A percentile compares a stretch with the other conserved stretches of the same genome.
Evolutionary conservation across 2,329 filamentous ascomycete genomes (phyloP).

Genomic region (Xylariaceae sp.): DNA sequence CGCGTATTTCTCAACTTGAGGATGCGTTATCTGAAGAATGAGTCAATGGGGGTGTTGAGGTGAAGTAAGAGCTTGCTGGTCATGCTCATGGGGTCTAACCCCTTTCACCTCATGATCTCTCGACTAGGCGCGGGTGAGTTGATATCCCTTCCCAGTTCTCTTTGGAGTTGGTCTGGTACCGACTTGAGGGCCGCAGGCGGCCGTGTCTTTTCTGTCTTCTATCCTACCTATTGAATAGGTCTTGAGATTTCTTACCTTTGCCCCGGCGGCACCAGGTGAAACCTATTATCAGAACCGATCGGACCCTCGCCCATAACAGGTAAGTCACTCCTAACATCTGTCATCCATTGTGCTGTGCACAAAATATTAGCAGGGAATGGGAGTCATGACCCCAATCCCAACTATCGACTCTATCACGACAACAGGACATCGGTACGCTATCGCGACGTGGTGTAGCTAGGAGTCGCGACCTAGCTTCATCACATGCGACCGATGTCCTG

Average conservation of each 20-base stretch:
- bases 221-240: neutral
- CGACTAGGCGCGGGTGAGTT: too few species aligned
- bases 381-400: constrained; percentile 7
- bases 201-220: neutral
- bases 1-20: neutral
- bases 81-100: too few species aligned
- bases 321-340: neutral
- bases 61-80: too few species aligned
- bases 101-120: too few species aligned
- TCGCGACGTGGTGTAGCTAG: neutral
- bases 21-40: neutral
- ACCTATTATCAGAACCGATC: neutral
- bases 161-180: neutral
- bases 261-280: neutral
- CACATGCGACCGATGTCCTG: neutral
- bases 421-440: neutral
- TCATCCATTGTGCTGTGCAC: neutral
- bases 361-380: neutral
- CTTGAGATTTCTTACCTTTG: neutral
- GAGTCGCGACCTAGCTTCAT: constrained; percentile 2
- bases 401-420: neutral
- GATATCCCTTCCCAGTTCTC: neutral
- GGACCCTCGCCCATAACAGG: neutral
- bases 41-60: neutral
- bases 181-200: neutral